Percentiles rank a stretch among this genome's conserved stretches.
phyloP scores from a whole-genome alignment of 352 stramenopile species.

The Nannochloropsis limnetica region DNA sequence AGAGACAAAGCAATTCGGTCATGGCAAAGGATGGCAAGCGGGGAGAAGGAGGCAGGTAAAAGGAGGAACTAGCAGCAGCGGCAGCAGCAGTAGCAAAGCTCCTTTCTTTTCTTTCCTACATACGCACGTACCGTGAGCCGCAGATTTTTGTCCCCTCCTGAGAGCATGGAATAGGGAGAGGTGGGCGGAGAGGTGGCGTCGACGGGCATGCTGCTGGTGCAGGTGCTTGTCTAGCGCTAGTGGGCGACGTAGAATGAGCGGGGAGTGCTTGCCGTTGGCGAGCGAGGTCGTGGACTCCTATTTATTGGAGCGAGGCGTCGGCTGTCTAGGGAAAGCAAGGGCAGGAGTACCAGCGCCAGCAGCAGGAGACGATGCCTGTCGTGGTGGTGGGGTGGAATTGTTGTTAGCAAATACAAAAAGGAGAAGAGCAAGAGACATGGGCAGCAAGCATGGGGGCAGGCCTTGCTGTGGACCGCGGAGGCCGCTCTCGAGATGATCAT shows the following conservation, averaged over 20 bases:
- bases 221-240: not conserved
- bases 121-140: slow-evolving; percentile 1
- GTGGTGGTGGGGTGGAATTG: not conserved
- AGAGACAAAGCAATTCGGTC: not conserved
- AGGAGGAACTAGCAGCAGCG: not conserved
- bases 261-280: no score
- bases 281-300: no score
- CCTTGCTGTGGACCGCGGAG: not conserved
- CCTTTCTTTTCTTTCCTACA: not conserved
- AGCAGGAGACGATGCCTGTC: not conserved
- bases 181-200: not conserved
- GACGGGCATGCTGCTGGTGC: not conserved
- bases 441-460: no score
- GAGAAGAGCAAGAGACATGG: no score
- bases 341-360: not conserved
- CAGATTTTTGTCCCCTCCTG: not conserved
- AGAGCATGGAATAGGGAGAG: not conserved
- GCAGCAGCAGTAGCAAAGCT: no score
- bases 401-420: not conserved
- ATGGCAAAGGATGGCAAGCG: not conserved
- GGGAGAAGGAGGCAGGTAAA: not conserved
- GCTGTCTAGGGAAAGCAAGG: not conserved
- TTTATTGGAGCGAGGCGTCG: not conserved
- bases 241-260: not conserved
- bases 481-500: no score